These are phyloP conservation scores for Fraxinus latifolia DNA, from an alignment of 305 asterid genomes.

Conservation along the genomic window DNA sequence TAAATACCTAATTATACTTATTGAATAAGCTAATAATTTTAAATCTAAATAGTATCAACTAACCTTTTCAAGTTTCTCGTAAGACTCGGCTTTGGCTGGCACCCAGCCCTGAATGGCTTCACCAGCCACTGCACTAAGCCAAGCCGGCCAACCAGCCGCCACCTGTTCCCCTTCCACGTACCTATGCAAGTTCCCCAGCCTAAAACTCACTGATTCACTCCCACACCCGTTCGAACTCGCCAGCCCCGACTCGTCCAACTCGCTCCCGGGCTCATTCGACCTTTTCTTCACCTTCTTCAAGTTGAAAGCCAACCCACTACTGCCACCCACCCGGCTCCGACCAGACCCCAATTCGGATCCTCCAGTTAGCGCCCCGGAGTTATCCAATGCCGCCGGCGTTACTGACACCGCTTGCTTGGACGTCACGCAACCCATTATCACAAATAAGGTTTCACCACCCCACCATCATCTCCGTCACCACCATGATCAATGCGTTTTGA, in stretches of 20 bases:
- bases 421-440: constrained; percentile 85
- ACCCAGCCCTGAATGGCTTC: constrained; percentile 99
- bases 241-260: constrained; percentile 72
- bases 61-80: constrained; percentile 94
- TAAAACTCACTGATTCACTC: constrained; percentile 79
- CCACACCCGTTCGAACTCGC: constrained; percentile 66
- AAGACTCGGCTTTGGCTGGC: constrained; percentile 77
- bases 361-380: constrained; percentile 60
- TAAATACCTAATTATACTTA: neutral
- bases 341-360: constrained; percentile 58
- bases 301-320: constrained; percentile 66
- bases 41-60: neutral
- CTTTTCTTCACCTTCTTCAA: constrained; percentile 85
- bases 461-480: constrained; percentile 18
- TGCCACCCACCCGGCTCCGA: constrained; percentile 61
- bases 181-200: constrained; percentile 78
- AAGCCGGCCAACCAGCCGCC: constrained; percentile 99
- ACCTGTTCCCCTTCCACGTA: constrained; percentile 84
- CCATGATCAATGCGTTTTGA: neutral
- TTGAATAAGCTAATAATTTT: neutral
- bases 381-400: constrained; percentile 78
- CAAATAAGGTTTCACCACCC: constrained; percentile 28
- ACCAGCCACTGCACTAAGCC: constrained; percentile 98
- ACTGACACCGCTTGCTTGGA: constrained; percentile 82
- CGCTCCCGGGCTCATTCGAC: constrained; percentile 64